phyloP scores from a whole-genome alignment of 2,329 filamentous ascomycete species.

The Fusarium sp. region DNA sequence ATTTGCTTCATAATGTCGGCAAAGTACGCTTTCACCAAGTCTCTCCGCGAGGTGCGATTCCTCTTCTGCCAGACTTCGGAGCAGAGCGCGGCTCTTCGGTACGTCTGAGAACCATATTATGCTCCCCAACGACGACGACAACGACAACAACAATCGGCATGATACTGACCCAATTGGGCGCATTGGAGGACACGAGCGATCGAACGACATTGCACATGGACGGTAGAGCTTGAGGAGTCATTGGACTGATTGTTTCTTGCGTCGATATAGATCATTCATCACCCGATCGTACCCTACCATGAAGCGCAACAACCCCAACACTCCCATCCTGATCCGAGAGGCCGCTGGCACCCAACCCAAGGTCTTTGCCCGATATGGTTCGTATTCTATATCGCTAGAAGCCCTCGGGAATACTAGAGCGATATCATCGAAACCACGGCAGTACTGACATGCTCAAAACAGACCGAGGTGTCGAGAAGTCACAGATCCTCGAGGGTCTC shows the following conservation, averaged over 20 bases:
- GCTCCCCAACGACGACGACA: neutral
- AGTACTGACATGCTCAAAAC: conserved; percentile 18
- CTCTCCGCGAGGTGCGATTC: conserved; percentile 95
- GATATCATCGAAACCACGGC: neutral
- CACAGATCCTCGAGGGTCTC: conserved; percentile 66
- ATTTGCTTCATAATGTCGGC: conserved; percentile 72
- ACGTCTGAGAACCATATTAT: conserved; percentile 46
- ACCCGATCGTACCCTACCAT: conserved; percentile 93
- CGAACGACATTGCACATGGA: neutral
- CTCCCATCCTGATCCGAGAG: conserved; percentile 94
- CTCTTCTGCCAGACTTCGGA: conserved; percentile 95
- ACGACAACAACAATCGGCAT: conserved; percentile 1
- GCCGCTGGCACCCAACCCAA: conserved; percentile 84
- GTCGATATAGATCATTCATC: conserved; percentile 77
- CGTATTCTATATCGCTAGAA: conserved; percentile 13
- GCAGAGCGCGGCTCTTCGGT: conserved; percentile 90
- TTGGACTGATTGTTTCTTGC: conserved; percentile 22
- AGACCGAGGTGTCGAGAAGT: conserved; percentile 67
- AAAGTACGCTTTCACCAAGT: conserved; percentile 91
- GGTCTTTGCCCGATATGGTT: conserved; percentile 94
- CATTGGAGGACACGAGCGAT: neutral
- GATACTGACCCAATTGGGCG: conserved; percentile 24
- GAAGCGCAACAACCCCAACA: conserved; percentile 98
- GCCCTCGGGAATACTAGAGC: neutral
- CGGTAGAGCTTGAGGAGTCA: neutral